A percentile compares a stretch with the other conserved stretches of the same genome.
These are phyloP conservation scores for Coemansia sp. DNA, from an alignment of 192 early-diverging fungal species.

Conservation along the genomic window DNA sequence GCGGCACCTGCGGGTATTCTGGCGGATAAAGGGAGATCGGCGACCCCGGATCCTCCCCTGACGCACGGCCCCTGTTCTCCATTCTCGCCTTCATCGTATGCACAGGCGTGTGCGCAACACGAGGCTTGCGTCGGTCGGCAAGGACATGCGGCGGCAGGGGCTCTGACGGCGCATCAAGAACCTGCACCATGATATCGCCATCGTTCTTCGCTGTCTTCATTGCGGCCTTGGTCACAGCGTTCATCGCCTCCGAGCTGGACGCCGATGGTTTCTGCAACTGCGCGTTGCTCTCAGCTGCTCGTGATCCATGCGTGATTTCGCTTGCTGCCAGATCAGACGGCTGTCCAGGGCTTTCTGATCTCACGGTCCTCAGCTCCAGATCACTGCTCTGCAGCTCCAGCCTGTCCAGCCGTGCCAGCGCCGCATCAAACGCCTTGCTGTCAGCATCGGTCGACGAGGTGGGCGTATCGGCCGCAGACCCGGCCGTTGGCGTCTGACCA, in stretches of 20 bases:
- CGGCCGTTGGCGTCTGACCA: not conserved
- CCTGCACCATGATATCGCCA: slow-evolving; percentile 33
- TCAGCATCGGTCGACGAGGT: slow-evolving; percentile 25
- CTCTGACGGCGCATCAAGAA: slow-evolving; percentile 28
- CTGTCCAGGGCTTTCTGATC: not conserved
- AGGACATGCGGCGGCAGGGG: slow-evolving; percentile 51
- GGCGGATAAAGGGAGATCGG: slow-evolving; percentile 17
- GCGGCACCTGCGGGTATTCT: slow-evolving; percentile 19
- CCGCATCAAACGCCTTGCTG: slow-evolving; percentile 48
- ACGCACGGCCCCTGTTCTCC: slow-evolving; percentile 34
- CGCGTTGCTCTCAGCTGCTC: not conserved
- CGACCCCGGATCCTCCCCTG: slow-evolving; percentile 15
- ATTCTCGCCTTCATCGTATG: slow-evolving; percentile 54
- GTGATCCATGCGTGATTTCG: not conserved
- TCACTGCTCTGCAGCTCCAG: slow-evolving; percentile 28
- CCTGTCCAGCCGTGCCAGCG: slow-evolving; percentile 40
- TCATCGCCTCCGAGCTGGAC: slow-evolving; percentile 34
- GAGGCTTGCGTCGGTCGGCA: slow-evolving; percentile 53
- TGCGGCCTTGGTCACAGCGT: slow-evolving; percentile 46
- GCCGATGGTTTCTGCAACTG: slow-evolving; percentile 22
- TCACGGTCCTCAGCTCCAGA: not conserved
- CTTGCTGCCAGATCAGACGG: not conserved
- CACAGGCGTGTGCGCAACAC: slow-evolving; percentile 47
- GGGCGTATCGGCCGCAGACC: slow-evolving; percentile 4
- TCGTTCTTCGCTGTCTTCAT: slow-evolving; percentile 48